These are phyloP conservation scores for Hymenotorrendiella dingleyae DNA, from an alignment of 2,329 filamentous ascomycete genomes.

Conservation along the genomic window DNA sequence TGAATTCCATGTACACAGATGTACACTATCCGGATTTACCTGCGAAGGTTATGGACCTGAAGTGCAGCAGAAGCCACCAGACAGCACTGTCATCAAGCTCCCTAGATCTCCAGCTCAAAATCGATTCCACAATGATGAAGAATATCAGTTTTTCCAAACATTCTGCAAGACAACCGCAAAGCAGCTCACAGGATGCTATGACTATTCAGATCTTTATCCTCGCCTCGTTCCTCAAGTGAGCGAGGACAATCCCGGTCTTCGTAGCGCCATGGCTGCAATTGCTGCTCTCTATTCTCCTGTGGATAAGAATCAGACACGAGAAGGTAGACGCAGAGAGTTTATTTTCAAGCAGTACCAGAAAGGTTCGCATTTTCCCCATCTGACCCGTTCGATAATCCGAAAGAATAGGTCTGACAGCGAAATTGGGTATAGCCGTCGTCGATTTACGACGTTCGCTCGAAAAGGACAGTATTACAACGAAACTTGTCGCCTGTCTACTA, in stretches of 20 bases:
- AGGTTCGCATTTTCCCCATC: too few relatives aligned
- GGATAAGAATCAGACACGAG: not conserved
- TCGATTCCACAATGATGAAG: conserved; percentile 9
- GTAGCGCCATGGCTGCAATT: conserved; percentile 15
- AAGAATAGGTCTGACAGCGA: too few relatives aligned
- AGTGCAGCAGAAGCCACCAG: too few relatives aligned
- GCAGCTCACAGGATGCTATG: conserved; percentile 9
- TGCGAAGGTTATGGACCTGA: too few relatives aligned
- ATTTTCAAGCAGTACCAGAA: conserved; percentile 9
- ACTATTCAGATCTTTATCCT: conserved; percentile 11
- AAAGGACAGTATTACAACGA: not conserved
- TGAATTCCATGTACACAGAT: too few relatives aligned
- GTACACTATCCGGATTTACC: too few relatives aligned
- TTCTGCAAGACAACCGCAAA: conserved; percentile 12
- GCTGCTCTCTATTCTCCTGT: conserved; percentile 6
- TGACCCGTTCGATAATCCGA: too few relatives aligned
- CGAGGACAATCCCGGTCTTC: conserved; percentile 9
- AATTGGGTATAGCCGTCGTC: conserved; percentile 1
- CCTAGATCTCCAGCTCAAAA: too few relatives aligned
- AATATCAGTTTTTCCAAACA: conserved; percentile 14
- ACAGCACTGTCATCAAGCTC: too few relatives aligned
- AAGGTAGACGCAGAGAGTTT: conserved; percentile 2
- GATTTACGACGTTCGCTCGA: not conserved
- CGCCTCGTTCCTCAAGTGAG: conserved; percentile 12
- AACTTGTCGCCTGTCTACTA: conserved; percentile 9